Evolutionary conservation across 441 rosid genomes (phyloP).

Genomic region (Bocquillonia castaneifolia): DNA sequence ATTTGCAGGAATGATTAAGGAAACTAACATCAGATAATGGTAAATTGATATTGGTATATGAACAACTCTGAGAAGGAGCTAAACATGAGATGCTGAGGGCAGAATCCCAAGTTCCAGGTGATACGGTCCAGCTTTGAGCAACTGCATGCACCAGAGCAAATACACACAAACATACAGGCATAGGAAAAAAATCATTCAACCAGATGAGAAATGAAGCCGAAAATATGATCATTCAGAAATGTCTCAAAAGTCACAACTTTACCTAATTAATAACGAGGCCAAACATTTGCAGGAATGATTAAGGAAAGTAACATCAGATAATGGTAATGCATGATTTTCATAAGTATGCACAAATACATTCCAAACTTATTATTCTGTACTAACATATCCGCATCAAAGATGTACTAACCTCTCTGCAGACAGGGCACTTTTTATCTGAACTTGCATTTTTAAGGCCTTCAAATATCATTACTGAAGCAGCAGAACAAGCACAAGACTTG

Average conservation of each 20-base stretch:
- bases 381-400: not conserved
- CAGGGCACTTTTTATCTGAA: slow-evolving; percentile 61
- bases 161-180: not conserved
- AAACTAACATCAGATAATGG: not conserved
- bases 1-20: too few species aligned
- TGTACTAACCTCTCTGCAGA: slow-evolving; percentile 76
- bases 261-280: not conserved
- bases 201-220: not conserved
- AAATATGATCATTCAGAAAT: not conserved
- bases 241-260: not conserved
- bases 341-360: not conserved
- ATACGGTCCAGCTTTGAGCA: not conserved
- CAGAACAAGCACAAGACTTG: slow-evolving; percentile 81
- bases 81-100: not conserved
- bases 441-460: slow-evolving; percentile 68
- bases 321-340: not conserved
- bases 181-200: not conserved
- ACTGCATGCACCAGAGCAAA: not conserved
- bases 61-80: not conserved
- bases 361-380: too few species aligned
- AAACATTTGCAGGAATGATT: too few species aligned
- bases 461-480: slow-evolving; percentile 66
- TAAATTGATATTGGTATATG: not conserved
- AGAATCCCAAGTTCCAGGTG: not conserved
- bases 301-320: not conserved